Conservation (phyloP, 2,329 filamentous ascomycete genomes). For the Zasmidium cellare region DNA sequence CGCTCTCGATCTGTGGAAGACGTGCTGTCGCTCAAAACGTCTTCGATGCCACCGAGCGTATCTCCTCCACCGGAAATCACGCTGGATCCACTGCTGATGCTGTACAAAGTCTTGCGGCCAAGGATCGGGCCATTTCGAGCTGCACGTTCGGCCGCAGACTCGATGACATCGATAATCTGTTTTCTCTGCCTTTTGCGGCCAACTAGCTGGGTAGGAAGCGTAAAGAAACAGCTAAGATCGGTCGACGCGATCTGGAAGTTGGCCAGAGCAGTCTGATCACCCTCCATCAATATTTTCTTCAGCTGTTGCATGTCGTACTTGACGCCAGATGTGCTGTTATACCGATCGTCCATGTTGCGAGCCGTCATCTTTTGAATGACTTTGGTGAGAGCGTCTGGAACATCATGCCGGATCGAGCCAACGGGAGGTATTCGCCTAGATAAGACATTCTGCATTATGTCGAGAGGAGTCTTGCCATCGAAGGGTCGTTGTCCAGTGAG, state of each 20-base stretch:
- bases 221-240: slow-evolving; percentile 90
- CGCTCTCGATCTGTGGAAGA: slow-evolving; percentile 46
- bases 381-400: slow-evolving; percentile 77
- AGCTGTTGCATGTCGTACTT: slow-evolving; percentile 77
- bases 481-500: slow-evolving; percentile 79
- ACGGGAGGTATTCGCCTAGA: slow-evolving; percentile 75
- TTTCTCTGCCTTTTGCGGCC: slow-evolving; percentile 73
- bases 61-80: slow-evolving; percentile 30
- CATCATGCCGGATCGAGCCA: slow-evolving; percentile 74
- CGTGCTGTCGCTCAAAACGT: slow-evolving; percentile 48
- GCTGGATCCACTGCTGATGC: slow-evolving; percentile 49
- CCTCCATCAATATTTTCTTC: slow-evolving; percentile 71
- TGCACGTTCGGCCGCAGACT: slow-evolving; percentile 71
- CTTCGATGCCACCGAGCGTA: slow-evolving; percentile 24
- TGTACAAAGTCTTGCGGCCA: slow-evolving; percentile 45
- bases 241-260: slow-evolving; percentile 76
- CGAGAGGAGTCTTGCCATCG: slow-evolving; percentile 75
- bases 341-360: slow-evolving; percentile 82
- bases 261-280: slow-evolving; percentile 69
- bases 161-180: slow-evolving; percentile 71
- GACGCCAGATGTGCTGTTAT: slow-evolving; percentile 84
- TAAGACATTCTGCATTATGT: slow-evolving; percentile 88
- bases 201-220: slow-evolving; percentile 77
- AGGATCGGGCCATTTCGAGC: slow-evolving; percentile 28
- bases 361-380: slow-evolving; percentile 92